phyloP scores from a whole-genome alignment of 140 eudicot species.

The Flaveria floridana region DNA sequence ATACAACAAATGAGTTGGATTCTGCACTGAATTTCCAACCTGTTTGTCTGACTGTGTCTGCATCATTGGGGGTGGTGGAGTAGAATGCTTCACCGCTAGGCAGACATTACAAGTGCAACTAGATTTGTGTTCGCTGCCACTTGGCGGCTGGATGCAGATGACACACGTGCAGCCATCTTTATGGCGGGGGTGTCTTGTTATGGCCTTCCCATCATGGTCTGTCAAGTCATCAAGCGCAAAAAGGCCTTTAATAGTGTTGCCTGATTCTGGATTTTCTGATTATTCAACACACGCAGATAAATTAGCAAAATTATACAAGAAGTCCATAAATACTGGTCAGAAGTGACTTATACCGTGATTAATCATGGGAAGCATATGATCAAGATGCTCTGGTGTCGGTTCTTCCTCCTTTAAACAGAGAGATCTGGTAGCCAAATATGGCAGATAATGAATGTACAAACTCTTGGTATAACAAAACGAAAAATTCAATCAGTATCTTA shows the following conservation, averaged over 20 bases:
- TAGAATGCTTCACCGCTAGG: constrained; percentile 40
- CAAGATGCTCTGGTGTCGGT: constrained; percentile 45
- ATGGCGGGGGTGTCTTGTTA: constrained; percentile 64
- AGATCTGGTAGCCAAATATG: constrained; percentile 46
- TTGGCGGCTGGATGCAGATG: constrained; percentile 62
- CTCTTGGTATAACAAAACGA: constrained; percentile 1
- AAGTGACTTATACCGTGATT: constrained; percentile 45
- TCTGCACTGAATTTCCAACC: constrained; percentile 32
- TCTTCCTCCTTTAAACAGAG: constrained; percentile 48
- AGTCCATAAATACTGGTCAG: constrained; percentile 4
- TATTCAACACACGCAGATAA: constrained; percentile 16
- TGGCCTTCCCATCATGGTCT: constrained; percentile 45
- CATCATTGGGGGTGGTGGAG: constrained; percentile 38
- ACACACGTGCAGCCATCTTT: constrained; percentile 65
- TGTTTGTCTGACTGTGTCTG: constrained; percentile 44
- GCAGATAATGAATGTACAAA: constrained; percentile 10
- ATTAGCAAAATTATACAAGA: constrained; percentile 21
- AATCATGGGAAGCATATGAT: constrained; percentile 37
- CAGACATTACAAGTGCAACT: constrained; percentile 59
- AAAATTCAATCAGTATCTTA: neutral
- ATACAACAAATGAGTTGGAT: constrained; percentile 31
- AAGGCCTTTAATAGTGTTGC: constrained; percentile 48
- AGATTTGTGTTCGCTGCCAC: constrained; percentile 53
- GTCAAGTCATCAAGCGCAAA: constrained; percentile 50
- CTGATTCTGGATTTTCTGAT: constrained; percentile 34